These are phyloP conservation scores for Fusarium nematophilum DNA, from an alignment of 2,329 filamentous ascomycete genomes.

Conservation along the genomic window DNA sequence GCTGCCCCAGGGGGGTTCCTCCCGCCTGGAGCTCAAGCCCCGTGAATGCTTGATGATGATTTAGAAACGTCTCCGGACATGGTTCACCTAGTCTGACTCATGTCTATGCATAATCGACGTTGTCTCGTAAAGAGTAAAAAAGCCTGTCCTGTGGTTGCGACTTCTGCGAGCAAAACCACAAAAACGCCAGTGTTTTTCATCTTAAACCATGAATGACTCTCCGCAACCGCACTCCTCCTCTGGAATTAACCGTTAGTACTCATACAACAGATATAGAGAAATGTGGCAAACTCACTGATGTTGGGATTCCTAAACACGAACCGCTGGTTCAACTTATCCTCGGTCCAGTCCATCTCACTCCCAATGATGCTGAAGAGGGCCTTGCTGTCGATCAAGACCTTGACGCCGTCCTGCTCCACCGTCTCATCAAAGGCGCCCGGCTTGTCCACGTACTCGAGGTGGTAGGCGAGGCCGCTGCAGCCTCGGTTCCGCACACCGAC, in stretches of 20 bases:
- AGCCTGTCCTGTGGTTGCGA: background rate
- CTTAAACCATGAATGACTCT: conserved; percentile 90
- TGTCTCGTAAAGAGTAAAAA: conserved; percentile 22
- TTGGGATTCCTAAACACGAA: conserved; percentile 98
- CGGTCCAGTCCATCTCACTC: conserved; percentile 98
- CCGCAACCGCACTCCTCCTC: conserved; percentile 97
- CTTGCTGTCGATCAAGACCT: conserved; percentile 96
- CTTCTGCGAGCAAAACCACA: background rate
- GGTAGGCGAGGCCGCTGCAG: conserved; percentile 92
- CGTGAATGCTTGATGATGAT: conserved; percentile 2
- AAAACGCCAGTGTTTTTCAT: background rate
- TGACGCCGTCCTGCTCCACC: conserved; percentile 95
- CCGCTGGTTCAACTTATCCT: conserved; percentile 91
- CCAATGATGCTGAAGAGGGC: conserved; percentile 98
- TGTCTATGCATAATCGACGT: conserved; percentile 25
- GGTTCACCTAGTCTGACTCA: background rate
- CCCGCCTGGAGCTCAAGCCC: background rate
- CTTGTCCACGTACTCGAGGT: conserved; percentile 95
- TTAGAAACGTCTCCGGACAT: background rate
- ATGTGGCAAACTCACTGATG: conserved; percentile 80
- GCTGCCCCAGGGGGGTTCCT: background rate
- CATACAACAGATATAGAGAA: background rate
- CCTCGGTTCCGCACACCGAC: conserved; percentile 94
- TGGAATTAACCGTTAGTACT: conserved; percentile 57
- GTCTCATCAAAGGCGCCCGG: conserved; percentile 88